A percentile compares a stretch with the other conserved stretches of the same genome.
phyloP scores from a whole-genome alignment of 441 rosid genomes.

The Arabidopsis lyrata region DNA sequence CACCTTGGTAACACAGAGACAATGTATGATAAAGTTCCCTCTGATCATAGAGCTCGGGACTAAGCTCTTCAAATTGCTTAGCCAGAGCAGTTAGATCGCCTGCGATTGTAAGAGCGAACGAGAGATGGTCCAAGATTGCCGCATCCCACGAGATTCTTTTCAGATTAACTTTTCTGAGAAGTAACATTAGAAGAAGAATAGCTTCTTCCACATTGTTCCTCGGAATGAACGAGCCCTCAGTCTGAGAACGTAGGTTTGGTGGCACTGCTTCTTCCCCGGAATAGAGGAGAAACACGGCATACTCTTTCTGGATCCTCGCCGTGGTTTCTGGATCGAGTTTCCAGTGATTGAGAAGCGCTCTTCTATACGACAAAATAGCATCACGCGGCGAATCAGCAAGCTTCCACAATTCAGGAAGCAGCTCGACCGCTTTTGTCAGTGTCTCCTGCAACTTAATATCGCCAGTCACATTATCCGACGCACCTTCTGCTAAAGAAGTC shows the following conservation, averaged over 20 bases:
- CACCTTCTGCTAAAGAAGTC: constrained; percentile 79
- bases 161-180: constrained; percentile 67
- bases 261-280: constrained; percentile 83
- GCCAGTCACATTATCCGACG: constrained; percentile 69
- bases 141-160: constrained; percentile 77
- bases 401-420: constrained; percentile 93
- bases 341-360: constrained; percentile 82
- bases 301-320: constrained; percentile 78
- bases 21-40: constrained; percentile 62
- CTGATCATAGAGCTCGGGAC: constrained; percentile 63
- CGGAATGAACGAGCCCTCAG: constrained; percentile 83
- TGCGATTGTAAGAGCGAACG: constrained; percentile 74
- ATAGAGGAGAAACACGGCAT: constrained; percentile 80
- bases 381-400: constrained; percentile 70
- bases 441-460: constrained; percentile 82
- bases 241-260: constrained; percentile 77
- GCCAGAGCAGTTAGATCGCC: constrained; percentile 70
- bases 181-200: constrained; percentile 73
- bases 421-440: constrained; percentile 73
- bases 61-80: constrained; percentile 69
- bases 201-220: constrained; percentile 85
- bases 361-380: constrained; percentile 71
- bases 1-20: constrained; percentile 75
- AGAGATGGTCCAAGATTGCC: constrained; percentile 79
- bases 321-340: constrained; percentile 69